Base-by-base conservation (phyloP, 2,329 filamentous ascomycete genomes). In the Penicillium brevicompactum region DNA sequence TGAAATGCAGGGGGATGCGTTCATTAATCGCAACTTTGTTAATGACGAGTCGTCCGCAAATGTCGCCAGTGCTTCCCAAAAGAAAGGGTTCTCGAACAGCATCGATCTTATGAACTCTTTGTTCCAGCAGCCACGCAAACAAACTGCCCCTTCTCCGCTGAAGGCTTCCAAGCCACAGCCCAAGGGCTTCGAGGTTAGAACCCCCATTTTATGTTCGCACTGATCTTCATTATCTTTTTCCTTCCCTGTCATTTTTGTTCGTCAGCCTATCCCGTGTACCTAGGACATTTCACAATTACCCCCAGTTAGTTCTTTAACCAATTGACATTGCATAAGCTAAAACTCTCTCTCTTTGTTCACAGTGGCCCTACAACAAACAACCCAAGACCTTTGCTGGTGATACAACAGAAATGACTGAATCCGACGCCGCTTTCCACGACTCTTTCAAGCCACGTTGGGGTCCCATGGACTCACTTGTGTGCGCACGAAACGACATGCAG, bases 51-150 rank as follows among this genome's bases (percentile, higher is more conserved):
- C 70, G 21, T 65, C 69, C 47, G 67, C 64, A 32, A 52, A 65
- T 43, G 63, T 61, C 32, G 50, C 64, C 3, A 58, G 51, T 6
- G 59, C 61, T 32, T 53, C 58, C 11, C 65, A 58, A 14, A 80
- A 82, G 51, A 84, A 85, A 61, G 87, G 88, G 1, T 93, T 96
- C 74, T 84, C 87, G 18, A 96, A 89, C 18, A 92, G 90, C 68
- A 96, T 97, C 76, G 94, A 97, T 78, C 80, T 97, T 71, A 97
- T 96, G 91, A 93, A 96, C 71, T 96, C 91, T 46, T 80, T 97
- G 53, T 97, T 95, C 75, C 89, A 90, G 72, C 85, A 88, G 74
- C 82, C 86, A 60, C 68, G 69, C 56, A 72, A 75, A 65, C 68
- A 75, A 58, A 81, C 80, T 55, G 52, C 46, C 4, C 56, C 64